phyloP scores from a whole-genome alignment of 1,139 yeast genomes.

The Geotrichum citri-aurantii region DNA sequence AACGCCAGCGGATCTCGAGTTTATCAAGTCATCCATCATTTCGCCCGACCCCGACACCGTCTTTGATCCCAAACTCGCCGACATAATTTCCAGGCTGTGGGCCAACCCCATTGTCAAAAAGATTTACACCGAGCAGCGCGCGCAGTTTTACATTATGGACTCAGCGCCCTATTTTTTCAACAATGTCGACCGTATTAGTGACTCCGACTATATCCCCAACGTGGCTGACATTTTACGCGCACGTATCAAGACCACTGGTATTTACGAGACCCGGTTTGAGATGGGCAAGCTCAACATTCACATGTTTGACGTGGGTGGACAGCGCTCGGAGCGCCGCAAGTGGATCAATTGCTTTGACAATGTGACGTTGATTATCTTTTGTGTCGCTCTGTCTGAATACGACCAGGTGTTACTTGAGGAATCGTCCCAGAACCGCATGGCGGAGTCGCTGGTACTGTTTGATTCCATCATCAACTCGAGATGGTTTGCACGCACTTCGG shows the following conservation, averaged over 20 bases:
- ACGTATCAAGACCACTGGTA: constrained; percentile 90
- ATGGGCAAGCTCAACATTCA: constrained; percentile 74
- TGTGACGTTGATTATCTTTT: constrained; percentile 80
- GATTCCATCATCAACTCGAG: constrained; percentile 91
- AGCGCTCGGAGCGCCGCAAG: constrained; percentile 84
- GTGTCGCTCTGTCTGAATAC: constrained; percentile 85
- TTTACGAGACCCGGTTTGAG: constrained; percentile 72
- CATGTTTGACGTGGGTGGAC: constrained; percentile 92
- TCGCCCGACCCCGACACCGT: constrained; percentile 32
- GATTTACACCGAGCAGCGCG: constrained; percentile 55
- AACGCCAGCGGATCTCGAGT: constrained; percentile 24
- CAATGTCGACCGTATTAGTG: constrained; percentile 57
- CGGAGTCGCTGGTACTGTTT: constrained; percentile 77
- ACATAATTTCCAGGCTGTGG: constrained; percentile 43
- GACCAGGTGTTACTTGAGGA: constrained; percentile 84
- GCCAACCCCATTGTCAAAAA: constrained; percentile 52
- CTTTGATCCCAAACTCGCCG: constrained; percentile 29
- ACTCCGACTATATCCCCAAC: constrained; percentile 60
- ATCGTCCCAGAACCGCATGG: constrained; percentile 63
- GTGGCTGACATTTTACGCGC: constrained; percentile 77
- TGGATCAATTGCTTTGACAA: constrained; percentile 96
- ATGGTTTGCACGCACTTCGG: constrained; percentile 85
- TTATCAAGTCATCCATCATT: constrained; percentile 25
- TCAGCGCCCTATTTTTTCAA: constrained; percentile 77
- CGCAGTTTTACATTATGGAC: constrained; percentile 79